phyloP scores from a whole-genome alignment of 164 flowering plant species.

The Stephania cephalantha region DNA sequence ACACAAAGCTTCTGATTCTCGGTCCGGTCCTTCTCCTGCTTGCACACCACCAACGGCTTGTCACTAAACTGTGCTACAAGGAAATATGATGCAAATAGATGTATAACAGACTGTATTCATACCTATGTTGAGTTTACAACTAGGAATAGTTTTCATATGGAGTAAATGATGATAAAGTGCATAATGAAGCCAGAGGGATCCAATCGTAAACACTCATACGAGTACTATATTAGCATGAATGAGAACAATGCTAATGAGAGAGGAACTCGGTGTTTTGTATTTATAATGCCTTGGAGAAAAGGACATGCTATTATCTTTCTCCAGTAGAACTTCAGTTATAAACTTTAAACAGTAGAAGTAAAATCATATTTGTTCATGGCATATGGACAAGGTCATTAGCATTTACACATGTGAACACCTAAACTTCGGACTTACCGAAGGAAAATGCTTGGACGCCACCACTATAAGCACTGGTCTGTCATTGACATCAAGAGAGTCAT shows the following conservation, averaged over 20 bases:
- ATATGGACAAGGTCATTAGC: not conserved
- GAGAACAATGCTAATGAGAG: not conserved
- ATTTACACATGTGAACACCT: not conserved
- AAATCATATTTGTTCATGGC: not conserved
- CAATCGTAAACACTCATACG: not conserved
- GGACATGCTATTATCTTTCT: not conserved
- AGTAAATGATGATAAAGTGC: not conserved
- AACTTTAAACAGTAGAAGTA: not conserved
- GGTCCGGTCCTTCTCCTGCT: conserved; percentile 47
- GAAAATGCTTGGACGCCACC: conserved; percentile 73
- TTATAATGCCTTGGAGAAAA: not conserved
- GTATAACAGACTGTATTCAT: no score
- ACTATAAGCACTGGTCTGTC: conserved; percentile 79
- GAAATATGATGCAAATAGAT: not conserved
- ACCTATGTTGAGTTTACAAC: no score
- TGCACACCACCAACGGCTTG: conserved; percentile 15
- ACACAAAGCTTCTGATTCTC: conserved; percentile 78
- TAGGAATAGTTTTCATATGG: not conserved
- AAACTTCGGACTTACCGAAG: conserved; percentile 44
- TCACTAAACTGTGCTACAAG: conserved; percentile 13
- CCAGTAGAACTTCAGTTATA: not conserved
- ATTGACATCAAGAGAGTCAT: conserved; percentile 72
- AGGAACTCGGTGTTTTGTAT: not conserved
- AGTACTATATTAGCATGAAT: not conserved
- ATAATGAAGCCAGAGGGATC: not conserved